A percentile compares a stretch with the other conserved stretches of the same genome.
phyloP scores from a whole-genome alignment of 2,329 filamentous ascomycete genomes.

The Beauveria pseudobassiana region DNA sequence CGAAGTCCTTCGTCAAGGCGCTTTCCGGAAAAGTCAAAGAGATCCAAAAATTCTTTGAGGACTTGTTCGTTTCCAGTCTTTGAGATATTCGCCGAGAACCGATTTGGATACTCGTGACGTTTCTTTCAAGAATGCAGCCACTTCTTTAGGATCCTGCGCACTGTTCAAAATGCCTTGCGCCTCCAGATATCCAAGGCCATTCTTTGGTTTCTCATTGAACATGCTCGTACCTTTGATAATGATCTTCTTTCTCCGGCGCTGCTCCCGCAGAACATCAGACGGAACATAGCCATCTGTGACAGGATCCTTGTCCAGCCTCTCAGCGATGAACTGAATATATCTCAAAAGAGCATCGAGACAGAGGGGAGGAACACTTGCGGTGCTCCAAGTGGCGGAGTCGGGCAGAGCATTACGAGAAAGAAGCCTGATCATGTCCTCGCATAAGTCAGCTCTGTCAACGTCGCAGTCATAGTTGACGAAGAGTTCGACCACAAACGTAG shows the following conservation, averaged over 20 bases:
- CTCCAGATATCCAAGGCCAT: slow-evolving; percentile 76
- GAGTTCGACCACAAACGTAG: slow-evolving; percentile 87
- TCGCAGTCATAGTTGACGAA: slow-evolving; percentile 99
- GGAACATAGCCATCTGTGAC: slow-evolving; percentile 59
- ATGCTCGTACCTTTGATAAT: slow-evolving; percentile 83
- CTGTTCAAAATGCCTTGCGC: slow-evolving; percentile 80
- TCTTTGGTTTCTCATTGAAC: slow-evolving; percentile 93
- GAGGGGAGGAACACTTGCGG: slow-evolving; percentile 90
- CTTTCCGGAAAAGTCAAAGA: slow-evolving; percentile 84
- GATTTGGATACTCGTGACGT: slow-evolving; percentile 87
- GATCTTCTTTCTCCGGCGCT: slow-evolving; percentile 73
- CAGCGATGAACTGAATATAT: slow-evolving; percentile 86
- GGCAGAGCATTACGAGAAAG: slow-evolving; percentile 91
- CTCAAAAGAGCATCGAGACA: slow-evolving; percentile 87
- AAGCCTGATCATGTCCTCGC: slow-evolving; percentile 90
- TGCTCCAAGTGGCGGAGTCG: slow-evolving; percentile 97
- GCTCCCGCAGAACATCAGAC: slow-evolving; percentile 55
- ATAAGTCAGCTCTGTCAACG: slow-evolving; percentile 81
- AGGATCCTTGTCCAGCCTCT: slow-evolving; percentile 69
- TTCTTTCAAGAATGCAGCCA: slow-evolving; percentile 81
- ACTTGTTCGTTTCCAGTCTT: slow-evolving; percentile 85
- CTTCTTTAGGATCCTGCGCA: slow-evolving; percentile 62
- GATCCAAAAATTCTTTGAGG: slow-evolving; percentile 71
- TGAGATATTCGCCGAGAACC: slow-evolving; percentile 81
- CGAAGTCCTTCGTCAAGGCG: slow-evolving; percentile 86